These are phyloP conservation scores for Gaultheria prostrata DNA, from an alignment of 148 eudicot species.

Conservation along the genomic window DNA sequence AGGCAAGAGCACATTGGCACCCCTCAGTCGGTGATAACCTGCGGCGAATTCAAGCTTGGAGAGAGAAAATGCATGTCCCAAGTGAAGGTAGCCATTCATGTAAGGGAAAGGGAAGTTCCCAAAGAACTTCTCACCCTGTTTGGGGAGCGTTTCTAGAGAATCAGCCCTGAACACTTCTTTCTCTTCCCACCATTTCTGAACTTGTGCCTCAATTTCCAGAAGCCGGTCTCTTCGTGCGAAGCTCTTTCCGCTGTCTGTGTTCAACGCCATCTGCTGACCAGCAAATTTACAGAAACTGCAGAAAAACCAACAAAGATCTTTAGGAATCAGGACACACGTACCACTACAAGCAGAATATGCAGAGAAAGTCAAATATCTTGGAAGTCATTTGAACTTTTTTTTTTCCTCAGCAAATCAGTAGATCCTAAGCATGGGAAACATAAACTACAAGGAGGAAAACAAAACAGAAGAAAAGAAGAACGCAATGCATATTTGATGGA, in stretches of 20 bases:
- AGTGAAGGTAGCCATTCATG: conserved; percentile 86
- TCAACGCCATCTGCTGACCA: conserved; percentile 39
- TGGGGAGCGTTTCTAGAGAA: conserved; percentile 48
- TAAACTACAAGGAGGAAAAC: neutral
- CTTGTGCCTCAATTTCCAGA: conserved; percentile 60
- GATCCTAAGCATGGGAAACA: neutral
- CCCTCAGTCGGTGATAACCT: conserved; percentile 72
- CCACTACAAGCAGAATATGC: neutral
- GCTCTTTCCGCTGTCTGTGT: conserved; percentile 44
- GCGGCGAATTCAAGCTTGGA: conserved; percentile 93
- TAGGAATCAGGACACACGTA: neutral
- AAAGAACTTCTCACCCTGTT: conserved; percentile 70
- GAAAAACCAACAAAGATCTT: neutral
- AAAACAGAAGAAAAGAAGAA: neutral
- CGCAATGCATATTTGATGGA: neutral
- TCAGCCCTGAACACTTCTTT: conserved; percentile 57
- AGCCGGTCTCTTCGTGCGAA: conserved; percentile 71
- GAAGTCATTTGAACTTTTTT: neutral
- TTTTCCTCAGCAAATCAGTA: neutral
- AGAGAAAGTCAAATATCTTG: neutral
- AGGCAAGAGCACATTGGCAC: conserved; percentile 80
- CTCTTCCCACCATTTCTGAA: conserved; percentile 60
- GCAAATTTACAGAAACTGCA: conserved; percentile 41
- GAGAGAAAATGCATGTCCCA: conserved; percentile 85
- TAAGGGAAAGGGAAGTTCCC: conserved; percentile 92